Conservation (phyloP, 805 yeast species). For the Wickerhamiella alocasiicola region DNA sequence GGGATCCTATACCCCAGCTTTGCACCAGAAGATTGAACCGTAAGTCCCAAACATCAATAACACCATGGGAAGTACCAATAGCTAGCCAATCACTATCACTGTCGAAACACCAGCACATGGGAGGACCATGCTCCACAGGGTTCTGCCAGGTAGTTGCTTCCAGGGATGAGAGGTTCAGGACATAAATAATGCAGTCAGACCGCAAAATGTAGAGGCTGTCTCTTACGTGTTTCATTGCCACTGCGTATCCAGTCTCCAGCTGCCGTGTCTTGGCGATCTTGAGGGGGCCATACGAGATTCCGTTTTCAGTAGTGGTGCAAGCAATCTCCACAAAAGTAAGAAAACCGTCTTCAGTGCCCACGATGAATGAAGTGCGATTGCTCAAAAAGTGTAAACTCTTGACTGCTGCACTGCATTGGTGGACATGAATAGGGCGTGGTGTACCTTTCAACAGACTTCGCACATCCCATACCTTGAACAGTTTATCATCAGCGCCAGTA, state of each 20-base stretch:
- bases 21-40: conserved; percentile 50
- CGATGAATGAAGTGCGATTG: conserved; percentile 46
- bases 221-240: conserved; percentile 32
- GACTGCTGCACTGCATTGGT: conserved; percentile 35
- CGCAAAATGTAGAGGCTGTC: conserved; percentile 15
- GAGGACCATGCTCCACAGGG: conserved; percentile 53
- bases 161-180: conserved; percentile 49
- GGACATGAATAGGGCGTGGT: conserved; percentile 15
- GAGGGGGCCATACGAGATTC: conserved; percentile 10
- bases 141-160: conserved; percentile 34
- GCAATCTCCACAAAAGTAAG: conserved; percentile 27
- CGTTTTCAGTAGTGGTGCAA: conserved; percentile 16
- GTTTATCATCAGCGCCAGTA: conserved; percentile 68
- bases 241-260: conserved; percentile 30
- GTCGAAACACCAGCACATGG: conserved; percentile 48
- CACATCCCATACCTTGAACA: conserved; percentile 68
- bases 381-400: conserved; percentile 40
- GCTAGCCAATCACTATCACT: conserved; percentile 47
- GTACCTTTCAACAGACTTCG: conserved; percentile 50
- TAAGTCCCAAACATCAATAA: conserved; percentile 70
- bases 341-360: conserved; percentile 37
- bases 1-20: conserved; percentile 46
- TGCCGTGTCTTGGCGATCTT: conserved; percentile 3
- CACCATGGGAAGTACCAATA: conserved; percentile 64
- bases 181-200: conserved; percentile 24